Percentiles rank a stretch among this genome's conserved stretches.
These are phyloP conservation scores for Physcomitrium patens DNA, from an alignment of 225 moss, liverwort and hornwort species.

Conservation along the genomic window DNA sequence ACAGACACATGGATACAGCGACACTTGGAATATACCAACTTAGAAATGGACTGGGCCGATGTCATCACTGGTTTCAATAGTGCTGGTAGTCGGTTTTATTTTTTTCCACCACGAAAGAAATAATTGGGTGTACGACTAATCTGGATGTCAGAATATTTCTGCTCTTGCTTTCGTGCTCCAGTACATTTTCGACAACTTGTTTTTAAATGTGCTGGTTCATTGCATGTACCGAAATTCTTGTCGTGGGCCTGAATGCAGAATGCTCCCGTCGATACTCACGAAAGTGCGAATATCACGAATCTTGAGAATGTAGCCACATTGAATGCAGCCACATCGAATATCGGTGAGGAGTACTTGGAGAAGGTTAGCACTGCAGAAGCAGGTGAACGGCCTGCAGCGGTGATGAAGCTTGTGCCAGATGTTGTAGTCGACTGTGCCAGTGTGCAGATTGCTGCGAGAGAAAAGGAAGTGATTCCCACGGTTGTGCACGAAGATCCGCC, in stretches of 20 bases:
- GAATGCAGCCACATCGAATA: conserved; percentile 57
- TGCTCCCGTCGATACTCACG: conserved; percentile 17
- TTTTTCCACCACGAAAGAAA: too few species aligned
- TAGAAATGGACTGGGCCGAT: background rate
- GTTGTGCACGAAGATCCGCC: conserved; percentile 14
- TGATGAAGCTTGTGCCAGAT: conserved; percentile 12
- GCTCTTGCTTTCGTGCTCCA: background rate
- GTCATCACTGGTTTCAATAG: background rate
- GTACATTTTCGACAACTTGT: background rate
- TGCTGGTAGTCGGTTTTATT: conserved; percentile 9
- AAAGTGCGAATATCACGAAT: conserved; percentile 38
- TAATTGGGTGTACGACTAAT: too few species aligned
- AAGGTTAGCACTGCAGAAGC: conserved; percentile 64
- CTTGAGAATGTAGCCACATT: conserved; percentile 60
- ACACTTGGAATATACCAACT: background rate
- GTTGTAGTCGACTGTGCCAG: conserved; percentile 25
- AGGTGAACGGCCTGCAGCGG: conserved; percentile 29
- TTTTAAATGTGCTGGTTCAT: background rate
- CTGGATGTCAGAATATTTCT: too few species aligned
- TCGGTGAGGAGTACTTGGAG: conserved; percentile 55
- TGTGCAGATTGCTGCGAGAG: conserved; percentile 44
- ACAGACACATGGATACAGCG: background rate
- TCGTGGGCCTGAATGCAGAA: conserved; percentile 38
- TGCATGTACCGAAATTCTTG: conserved; percentile 9
- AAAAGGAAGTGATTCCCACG: conserved; percentile 32